These are phyloP conservation scores for Clathrus columnatus DNA, from an alignment of 768 basidiomycete species.

Conservation along the genomic window DNA sequence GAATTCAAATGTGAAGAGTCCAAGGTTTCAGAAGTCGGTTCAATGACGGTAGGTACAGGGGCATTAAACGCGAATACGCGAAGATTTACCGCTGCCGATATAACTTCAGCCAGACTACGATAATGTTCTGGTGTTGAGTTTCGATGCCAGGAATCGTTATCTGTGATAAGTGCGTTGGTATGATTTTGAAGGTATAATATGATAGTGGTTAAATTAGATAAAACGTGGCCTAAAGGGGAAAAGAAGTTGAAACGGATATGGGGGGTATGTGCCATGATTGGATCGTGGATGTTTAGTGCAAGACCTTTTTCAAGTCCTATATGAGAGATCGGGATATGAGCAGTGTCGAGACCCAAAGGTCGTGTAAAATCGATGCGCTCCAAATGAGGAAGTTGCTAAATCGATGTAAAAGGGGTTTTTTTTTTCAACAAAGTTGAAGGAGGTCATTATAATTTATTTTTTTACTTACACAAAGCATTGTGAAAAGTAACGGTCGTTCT, in stretches of 20 bases:
- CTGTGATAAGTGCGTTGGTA: not conserved
- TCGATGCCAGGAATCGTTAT: too few relatives aligned
- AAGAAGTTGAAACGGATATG: not conserved
- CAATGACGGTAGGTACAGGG: not conserved
- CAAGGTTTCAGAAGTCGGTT: not conserved
- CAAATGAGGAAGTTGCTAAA: not conserved
- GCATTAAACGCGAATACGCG: constrained; percentile 3
- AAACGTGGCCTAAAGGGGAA: not conserved
- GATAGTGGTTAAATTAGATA: not conserved
- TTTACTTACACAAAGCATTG: too few relatives aligned
- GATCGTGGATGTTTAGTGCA: not conserved
- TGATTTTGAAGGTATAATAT: not conserved
- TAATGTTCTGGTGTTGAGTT: not conserved
- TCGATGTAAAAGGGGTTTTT: not conserved
- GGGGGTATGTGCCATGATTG: not conserved
- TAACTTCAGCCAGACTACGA: not conserved
- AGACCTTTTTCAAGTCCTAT: not conserved
- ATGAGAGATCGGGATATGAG: not conserved
- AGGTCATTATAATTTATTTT: too few relatives aligned
- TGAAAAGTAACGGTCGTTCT: too few relatives aligned
- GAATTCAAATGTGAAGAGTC: not conserved
- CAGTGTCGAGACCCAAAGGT: not conserved
- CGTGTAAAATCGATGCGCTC: not conserved
- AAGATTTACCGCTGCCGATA: not conserved
- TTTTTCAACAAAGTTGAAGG: too few relatives aligned